Evolutionary conservation across 164 flowering plant genomes (phyloP), one percentile per base, ranked within the genome.

Genomic region (Cinnamomum chago): DNA sequence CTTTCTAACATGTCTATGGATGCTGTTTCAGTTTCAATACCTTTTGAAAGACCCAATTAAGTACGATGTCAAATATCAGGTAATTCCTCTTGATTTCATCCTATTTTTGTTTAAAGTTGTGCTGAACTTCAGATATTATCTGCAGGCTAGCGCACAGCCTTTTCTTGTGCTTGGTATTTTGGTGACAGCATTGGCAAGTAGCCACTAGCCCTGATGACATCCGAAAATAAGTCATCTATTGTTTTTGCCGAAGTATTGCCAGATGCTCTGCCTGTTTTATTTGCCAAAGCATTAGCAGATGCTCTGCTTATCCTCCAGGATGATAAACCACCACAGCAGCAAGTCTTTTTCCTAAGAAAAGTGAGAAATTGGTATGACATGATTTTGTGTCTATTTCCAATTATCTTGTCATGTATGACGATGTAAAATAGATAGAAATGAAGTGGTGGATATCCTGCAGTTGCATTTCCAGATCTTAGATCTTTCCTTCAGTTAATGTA

Each of bases 51-150:
- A 93, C 81, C 99, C 98, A 40, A 87, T 87, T 14, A 90, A 92
- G 80, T 90, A 93, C 72, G 99, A 95, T 81, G 96, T 95, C 75
- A 95, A 92, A 77, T 95, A 95, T 79, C 97, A 92, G 97, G 97
- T 95, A 30, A 51, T 22, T 58, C 17, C 23, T 65, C 60, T 40
- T 55, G 60, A 55, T 55, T 15, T 20, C n/a, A 55, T 55, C 60
- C 60, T 20, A 15, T 55, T 14, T 20, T 55, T 15, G n/a, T 20
- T 55, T 55, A 20, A 10, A 14, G 25, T 1, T 23, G 5, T 18
- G 2, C 9, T 40, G 15, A 4, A 10, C 2, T 23, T 22, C 22
- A 25, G 11, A 3, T 33, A 72, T 30, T 22, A n/a, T 25, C 58
- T 78, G 71, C 97, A 94, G 97, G 98, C 97, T 27, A 92, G 98